phyloP scores from a whole-genome alignment of 805 yeast species.

The Naumovozyma castellii region DNA sequence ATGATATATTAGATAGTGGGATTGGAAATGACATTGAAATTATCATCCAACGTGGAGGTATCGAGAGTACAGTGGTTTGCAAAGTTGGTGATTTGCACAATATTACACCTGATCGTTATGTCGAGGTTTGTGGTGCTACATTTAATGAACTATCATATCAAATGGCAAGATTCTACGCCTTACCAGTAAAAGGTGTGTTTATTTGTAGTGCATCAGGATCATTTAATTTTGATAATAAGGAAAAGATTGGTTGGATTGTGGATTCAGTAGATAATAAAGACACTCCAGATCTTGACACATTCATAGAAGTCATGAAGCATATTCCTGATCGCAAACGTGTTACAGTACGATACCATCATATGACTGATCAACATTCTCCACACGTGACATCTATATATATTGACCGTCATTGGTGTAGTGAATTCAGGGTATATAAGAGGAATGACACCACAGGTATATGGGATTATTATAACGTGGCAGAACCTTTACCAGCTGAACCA shows the following conservation, averaged over 20 bases:
- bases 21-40: slow-evolving; percentile 52
- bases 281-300: slow-evolving; percentile 64
- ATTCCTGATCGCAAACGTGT: slow-evolving; percentile 74
- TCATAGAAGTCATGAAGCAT: slow-evolving; percentile 64
- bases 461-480: slow-evolving; percentile 43
- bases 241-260: slow-evolving; percentile 68
- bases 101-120: slow-evolving; percentile 73
- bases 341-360: slow-evolving; percentile 61
- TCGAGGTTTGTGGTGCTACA: slow-evolving; percentile 78
- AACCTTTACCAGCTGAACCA: slow-evolving; percentile 48
- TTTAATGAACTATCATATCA: slow-evolving; percentile 83
- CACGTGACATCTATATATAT: slow-evolving; percentile 55
- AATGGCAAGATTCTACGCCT: slow-evolving; percentile 73
- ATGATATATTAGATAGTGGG: slow-evolving; percentile 64
- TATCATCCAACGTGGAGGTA: slow-evolving; percentile 67
- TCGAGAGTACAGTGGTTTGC: slow-evolving; percentile 40
- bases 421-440: slow-evolving; percentile 61
- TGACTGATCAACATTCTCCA: slow-evolving; percentile 72
- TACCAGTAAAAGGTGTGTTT: slow-evolving; percentile 80
- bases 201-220: slow-evolving; percentile 71
- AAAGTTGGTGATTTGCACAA: slow-evolving; percentile 66
- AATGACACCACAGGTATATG: slow-evolving; percentile 47
- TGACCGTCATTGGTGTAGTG: slow-evolving; percentile 78
- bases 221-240: slow-evolving; percentile 50
- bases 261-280: slow-evolving; percentile 69